Base-by-base conservation (phyloP, 345 rosid genomes). In the Capsella bursapastoris region DNA sequence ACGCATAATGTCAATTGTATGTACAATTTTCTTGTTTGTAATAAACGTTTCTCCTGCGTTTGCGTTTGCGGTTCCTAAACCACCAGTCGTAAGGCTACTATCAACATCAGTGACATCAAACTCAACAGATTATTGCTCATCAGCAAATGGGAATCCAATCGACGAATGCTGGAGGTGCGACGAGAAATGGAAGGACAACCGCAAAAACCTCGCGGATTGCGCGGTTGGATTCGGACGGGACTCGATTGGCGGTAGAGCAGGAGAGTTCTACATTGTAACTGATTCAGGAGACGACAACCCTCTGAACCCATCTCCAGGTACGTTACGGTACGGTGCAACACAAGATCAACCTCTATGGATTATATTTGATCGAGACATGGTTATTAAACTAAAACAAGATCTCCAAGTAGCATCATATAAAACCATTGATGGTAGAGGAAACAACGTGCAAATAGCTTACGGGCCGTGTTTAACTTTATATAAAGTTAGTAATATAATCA, bases 161-260 rank as follows among this genome's bases (percentile, higher is more conserved):
- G 94, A 89, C 37, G 88, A 85, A 18, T 89, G 94, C 32, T 89
- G 90, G 94, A 77, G 90, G 50, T 89, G 91, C 72, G 87, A 86
- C 70, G 66, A 82, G 4, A 57, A 78, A 3, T 89, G 92, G 94
- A 85, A 83, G 5, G 32, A 66, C 44, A 87, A 87, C 81, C 83
- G 94, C 60, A 83, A 71, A 49, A 44, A 16, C 73, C 80, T 89
- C 7, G 90, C 90, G 1, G 86, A 85, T 56, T 89, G 91, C 10
- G 90, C 80, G 13, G 80, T 86, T 60, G 94, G 94, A 61, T 89
- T 89, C 6, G 90, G 94, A n/a, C 84, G 85, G 48, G 75, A 87
- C 45, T 82, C 94, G 0, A 67, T 74, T 8, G 94, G 94, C 3
- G 94, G 94, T 13, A 72, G 81, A 65, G 86, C 82, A 8, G 94